Base-by-base conservation (phyloP, 139 green algal species). In the Nannochloris sp. region DNA sequence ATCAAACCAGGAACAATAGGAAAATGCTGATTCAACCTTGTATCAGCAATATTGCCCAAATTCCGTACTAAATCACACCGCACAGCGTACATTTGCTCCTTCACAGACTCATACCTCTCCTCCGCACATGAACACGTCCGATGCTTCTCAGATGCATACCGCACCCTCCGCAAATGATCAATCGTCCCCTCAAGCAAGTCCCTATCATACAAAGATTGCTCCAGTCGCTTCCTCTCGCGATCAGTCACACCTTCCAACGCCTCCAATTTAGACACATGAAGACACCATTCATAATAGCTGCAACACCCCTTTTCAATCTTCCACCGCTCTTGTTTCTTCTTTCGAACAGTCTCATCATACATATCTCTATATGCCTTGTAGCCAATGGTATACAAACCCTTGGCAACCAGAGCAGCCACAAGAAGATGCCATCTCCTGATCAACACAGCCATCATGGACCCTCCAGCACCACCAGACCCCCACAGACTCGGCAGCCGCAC, bases 21-120 rank as follows among this genome's bases (percentile, higher is more conserved):
- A 59, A 84, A 86, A 69, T 86, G 70, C 62, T 92, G 78, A 62
- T 92, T 83, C 67, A 94, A 70, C 4, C 11, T 44, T 4, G 55
- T 18, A 18, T 34, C 44, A n/a, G 86, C 80, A 55, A 97, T 90
- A 73, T 94, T 94, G n/a, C 89, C 92, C 15, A 98, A 77, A 75
- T 97, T 96, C 48, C 92, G 76, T 23, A 96, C 71, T 21, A 97
- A 77, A 79, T 98, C 92, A n/a, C 88, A 74, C 11, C 92, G 76
- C 53, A 98, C 72, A 2, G 75, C 81, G 71, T 94, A 92, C 76
- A 93, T 89, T 50, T 94, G 89, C 48, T 97, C 84, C 4, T 72
- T 57, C 8, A 91, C 73, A 44, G 85, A 72, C 29, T 78, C 85
- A 15, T 66, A 53, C 46, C 46, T 25, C 46, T 21, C n/a, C 46